Conservation (phyloP, 129 eudicot species). For the Kitagawia praeruptora region DNA sequence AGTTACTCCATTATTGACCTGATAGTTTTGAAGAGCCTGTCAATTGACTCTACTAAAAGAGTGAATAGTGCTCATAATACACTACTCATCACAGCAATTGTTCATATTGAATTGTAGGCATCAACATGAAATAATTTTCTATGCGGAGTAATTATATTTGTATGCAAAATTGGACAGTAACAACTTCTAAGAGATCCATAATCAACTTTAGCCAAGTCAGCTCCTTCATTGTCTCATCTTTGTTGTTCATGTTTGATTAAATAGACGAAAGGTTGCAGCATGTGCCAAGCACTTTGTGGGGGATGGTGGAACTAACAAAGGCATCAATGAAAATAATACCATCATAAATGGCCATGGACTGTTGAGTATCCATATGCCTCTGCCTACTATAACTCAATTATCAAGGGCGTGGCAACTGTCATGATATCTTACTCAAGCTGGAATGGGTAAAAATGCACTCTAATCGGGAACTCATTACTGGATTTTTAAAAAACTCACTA, state of each 20-base stretch:
- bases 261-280: conserved; percentile 52
- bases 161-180: neutral
- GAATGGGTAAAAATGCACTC: conserved; percentile 74
- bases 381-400: conserved; percentile 52
- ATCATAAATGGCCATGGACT: conserved; percentile 30
- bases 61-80: neutral
- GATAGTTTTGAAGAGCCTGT: neutral
- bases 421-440: conserved; percentile 78
- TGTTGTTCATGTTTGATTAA: neutral
- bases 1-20: too few species aligned
- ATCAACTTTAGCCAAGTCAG: neutral
- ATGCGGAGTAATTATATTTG: neutral
- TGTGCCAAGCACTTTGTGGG: conserved; percentile 76
- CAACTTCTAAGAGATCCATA: neutral
- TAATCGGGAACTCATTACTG: conserved; percentile 47
- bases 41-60: neutral
- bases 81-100: neutral
- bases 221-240: neutral
- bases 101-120: neutral
- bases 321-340: conserved; percentile 69
- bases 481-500: conserved; percentile 40
- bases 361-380: conserved; percentile 76
- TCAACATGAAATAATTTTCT: neutral
- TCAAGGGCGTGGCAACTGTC: conserved; percentile 62
- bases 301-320: conserved; percentile 72